Base-by-base conservation (phyloP, 2,329 filamentous ascomycete genomes). In the Neonectria sp. region DNA sequence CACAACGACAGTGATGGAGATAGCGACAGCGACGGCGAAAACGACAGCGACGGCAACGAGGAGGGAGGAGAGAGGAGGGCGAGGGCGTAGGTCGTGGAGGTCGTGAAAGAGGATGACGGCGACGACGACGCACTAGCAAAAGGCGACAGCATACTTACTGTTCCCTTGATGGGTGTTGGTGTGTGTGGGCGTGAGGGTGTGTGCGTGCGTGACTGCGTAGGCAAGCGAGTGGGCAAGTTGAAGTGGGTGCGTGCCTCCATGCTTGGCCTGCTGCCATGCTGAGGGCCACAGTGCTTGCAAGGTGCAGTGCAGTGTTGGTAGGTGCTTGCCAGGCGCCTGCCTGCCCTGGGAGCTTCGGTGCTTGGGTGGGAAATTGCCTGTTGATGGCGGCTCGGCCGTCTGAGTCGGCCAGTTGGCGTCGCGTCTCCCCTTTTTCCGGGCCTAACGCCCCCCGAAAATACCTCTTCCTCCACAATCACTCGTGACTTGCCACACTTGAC, bases 301-400 rank as follows among this genome's bases (percentile, higher is more conserved):
- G 21, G 21, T 21, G 21, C 21, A 21, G 21, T 21, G 21, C 21
- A 21, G 21, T 21, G 21, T 21, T 21, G 21, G 21, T 21, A 21
- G 21, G 25, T 31, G 48, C 15, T 25, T 17, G 31, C 35, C 35
- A 40, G 6, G 35, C 6, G 35, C 35, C 17, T 40, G 35, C 35
- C 17, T 40, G 33, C 12, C 33, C 33, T 40, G 35, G 35, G 15
- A 17, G 15, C 35, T 15, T n/a, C 35, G 35, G 25, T 31, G 48
- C 15, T 25, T 21, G 35, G 65, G 61, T 55, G 71, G 73, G 73
- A 75, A 73, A 76, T 76, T 75, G 68, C 69, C 68, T 71, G 71
- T 76, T 65, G 70, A 76, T 75, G 74, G 71, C 69, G 69, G 73
- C 71, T 75, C 62, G 66, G 60, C 70, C 65, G 68, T 69, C 73